phyloP scores from a whole-genome alignment of 108 stramenopile genomes.

The Cyclotella cryptica region DNA sequence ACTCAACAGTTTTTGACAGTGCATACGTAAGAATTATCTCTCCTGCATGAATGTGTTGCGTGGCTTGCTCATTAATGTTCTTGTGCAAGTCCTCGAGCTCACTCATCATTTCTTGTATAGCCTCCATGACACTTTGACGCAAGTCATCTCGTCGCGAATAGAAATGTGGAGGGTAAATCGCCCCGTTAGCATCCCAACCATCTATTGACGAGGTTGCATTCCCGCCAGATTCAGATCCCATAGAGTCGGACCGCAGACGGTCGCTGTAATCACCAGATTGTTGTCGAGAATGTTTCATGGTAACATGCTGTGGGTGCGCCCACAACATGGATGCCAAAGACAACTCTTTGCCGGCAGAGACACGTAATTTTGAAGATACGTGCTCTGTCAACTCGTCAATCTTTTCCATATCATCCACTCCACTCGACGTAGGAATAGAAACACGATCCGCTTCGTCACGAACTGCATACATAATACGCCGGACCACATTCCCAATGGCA shows the following conservation, averaged over 20 bases:
- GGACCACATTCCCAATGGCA: conserved; percentile 84
- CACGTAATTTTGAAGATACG: conserved; percentile 29
- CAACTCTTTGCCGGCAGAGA: conserved; percentile 44
- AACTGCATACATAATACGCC: conserved; percentile 82
- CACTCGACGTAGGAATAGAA: conserved; percentile 18
- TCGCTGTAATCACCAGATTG: conserved; percentile 31
- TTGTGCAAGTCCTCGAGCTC: conserved; percentile 91
- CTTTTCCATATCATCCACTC: conserved; percentile 42
- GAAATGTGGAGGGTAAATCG: conserved; percentile 61
- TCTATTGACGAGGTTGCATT: neutral
- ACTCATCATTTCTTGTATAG: conserved; percentile 84
- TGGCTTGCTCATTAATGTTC: conserved; percentile 89
- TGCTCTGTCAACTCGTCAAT: conserved; percentile 44
- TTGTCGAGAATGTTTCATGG: conserved; percentile 30
- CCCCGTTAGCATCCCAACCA: conserved; percentile 16
- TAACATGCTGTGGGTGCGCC: conserved; percentile 82
- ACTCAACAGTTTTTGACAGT: conserved; percentile 82
- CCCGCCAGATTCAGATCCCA: conserved; percentile 36
- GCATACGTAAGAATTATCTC: conserved; percentile 95
- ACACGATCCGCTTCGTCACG: conserved; percentile 74
- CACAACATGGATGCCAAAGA: conserved; percentile 87
- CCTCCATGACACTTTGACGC: conserved; percentile 85
- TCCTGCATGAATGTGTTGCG: conserved; percentile 94
- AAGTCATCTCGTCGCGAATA: conserved; percentile 68
- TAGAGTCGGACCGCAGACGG: conserved; percentile 43